phyloP scores from a whole-genome alignment of 768 basidiomycete genomes.

The Kwoniella bestiolae region DNA sequence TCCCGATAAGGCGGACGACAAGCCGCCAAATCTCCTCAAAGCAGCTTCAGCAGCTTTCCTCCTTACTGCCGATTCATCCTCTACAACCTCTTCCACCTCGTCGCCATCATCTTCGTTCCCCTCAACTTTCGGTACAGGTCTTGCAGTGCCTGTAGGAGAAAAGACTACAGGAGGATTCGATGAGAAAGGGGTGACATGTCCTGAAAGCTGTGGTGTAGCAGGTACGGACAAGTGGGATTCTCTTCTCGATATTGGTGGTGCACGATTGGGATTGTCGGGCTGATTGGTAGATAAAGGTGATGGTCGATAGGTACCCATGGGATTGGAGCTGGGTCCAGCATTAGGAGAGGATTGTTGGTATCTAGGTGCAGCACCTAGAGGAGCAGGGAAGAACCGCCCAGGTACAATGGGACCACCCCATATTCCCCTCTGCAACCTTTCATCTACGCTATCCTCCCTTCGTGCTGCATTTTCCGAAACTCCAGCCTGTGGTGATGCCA shows the following conservation, averaged over 20 bases:
- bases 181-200: conserved; percentile 35
- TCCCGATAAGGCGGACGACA: neutral
- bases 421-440: conserved; percentile 37
- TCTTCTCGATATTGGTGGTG: conserved; percentile 3
- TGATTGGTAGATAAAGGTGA: neutral
- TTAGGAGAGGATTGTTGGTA: neutral
- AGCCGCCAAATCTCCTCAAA: conserved; percentile 60
- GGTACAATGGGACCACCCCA: conserved; percentile 48
- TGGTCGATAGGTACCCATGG: neutral
- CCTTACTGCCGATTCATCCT: conserved; percentile 55
- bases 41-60: conserved; percentile 73
- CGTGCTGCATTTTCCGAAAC: neutral
- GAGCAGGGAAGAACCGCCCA: conserved; percentile 45
- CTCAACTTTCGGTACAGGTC: conserved; percentile 3
- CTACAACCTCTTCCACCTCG: neutral
- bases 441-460: conserved; percentile 26
- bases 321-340: neutral
- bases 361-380: conserved; percentile 42
- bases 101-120: neutral
- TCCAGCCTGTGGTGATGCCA: conserved; percentile 24
- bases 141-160: conserved; percentile 29
- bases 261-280: neutral
- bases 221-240: conserved; percentile 30
- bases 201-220: conserved; percentile 39
- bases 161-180: conserved; percentile 46